Evolutionary conservation across 1,284 basidiomycete genomes (phyloP), one percentile per base, ranked within the genome.

Genomic region (Leccinum brunneo-olivaceum): DNA sequence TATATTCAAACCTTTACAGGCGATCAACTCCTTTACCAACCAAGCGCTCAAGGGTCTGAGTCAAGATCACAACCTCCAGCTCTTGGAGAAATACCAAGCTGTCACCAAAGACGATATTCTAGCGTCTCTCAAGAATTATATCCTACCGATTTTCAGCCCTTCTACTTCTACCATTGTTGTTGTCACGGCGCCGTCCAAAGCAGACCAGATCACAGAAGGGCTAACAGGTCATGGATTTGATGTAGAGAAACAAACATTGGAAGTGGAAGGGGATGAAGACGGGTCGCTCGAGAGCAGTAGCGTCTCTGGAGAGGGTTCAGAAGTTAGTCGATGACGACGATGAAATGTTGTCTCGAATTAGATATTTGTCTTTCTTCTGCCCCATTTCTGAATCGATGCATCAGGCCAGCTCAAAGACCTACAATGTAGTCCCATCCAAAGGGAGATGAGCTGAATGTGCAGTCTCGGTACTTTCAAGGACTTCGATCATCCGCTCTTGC

Each of bases 81-180:
- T 92, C 30, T 72, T 97, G 25, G 77, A 84, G 55, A 80, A 82
- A 56, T 86, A 85, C 53, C 84, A 91, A 70, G 67, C 69, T 8
- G 80, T 98, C 42, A 87, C 82, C 4, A 81, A 84, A 53, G 76
- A 80, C 5, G 81, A 96, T 49, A 82, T 97, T 36, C 66, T 90
- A 16, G 67, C 62, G 6, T 76, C 77, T 14, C 73, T 98, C 50
- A 65, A 72, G 51, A 82, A 76, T 53, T 85, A 96, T 65, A 81
- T 97, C 66, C 63, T 94, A 29, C 91, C 93, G 0, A 68, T 98
- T 40, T 98, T 99, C 65, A 77, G 87, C 51, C 62, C 93, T 0
- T 68, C 74, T 4, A 77, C 80, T 0, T 91, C 90, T 3, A 76
- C 92, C 19, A 88, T 83, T 0, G 82, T 91, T 14, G 81, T 92